Conservation (phyloP, 179 eudicot genomes). For the Nepenthes alata region DNA sequence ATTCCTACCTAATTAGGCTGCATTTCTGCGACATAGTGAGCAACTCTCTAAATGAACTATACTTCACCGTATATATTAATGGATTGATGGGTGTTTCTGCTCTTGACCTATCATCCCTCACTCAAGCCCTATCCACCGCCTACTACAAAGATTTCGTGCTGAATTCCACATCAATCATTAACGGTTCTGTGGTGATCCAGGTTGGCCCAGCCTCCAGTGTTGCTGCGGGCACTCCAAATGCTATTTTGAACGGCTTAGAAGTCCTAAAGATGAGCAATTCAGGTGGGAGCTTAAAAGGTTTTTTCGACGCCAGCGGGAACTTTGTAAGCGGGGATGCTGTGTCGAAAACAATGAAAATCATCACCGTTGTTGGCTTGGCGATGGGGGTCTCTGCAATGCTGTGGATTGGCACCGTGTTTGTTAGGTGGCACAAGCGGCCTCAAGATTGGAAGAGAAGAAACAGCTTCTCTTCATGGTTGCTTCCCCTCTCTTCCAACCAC, state of each 20-base stretch:
- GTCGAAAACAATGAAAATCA: conserved; percentile 21
- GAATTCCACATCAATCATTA: conserved; percentile 46
- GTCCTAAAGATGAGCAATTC: conserved; percentile 82
- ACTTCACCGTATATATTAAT: conserved; percentile 74
- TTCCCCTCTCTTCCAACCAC: conserved; percentile 48
- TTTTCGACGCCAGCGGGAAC: conserved; percentile 44
- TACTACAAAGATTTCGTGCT: conserved; percentile 70
- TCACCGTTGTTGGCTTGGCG: conserved; percentile 33
- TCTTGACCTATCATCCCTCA: conserved; percentile 59
- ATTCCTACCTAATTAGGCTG: conserved; percentile 56
- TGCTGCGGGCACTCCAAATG: conserved; percentile 39
- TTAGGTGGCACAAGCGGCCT: conserved; percentile 43
- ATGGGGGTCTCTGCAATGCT: conserved; percentile 32
- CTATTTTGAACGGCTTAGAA: conserved; percentile 79
- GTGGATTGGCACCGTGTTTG: conserved; percentile 25
- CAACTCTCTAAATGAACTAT: conserved; percentile 37
- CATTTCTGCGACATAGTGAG: conserved; percentile 93
- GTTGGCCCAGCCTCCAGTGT: conserved; percentile 49
- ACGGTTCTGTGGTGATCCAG: conserved; percentile 41
- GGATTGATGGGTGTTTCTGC: conserved; percentile 36
- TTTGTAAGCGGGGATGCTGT: conserved; percentile 18
- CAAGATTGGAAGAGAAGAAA: conserved; percentile 44
- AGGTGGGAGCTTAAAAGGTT: conserved; percentile 67
- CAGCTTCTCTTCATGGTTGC: conserved; percentile 80
- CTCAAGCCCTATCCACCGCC: conserved; percentile 49